phyloP scores from a whole-genome alignment of 768 basidiomycete genomes.

The Collybia sp. region DNA sequence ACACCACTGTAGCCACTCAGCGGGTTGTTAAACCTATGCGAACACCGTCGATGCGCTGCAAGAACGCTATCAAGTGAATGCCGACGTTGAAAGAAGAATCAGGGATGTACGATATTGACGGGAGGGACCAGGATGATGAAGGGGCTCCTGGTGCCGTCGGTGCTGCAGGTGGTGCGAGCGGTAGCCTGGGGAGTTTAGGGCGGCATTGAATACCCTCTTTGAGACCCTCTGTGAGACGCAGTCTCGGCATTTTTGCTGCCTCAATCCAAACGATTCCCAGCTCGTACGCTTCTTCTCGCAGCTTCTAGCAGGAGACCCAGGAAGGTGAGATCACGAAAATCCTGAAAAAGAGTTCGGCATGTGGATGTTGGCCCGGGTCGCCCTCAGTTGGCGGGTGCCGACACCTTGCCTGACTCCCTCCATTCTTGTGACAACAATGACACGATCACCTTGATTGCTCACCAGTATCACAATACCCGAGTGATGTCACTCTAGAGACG shows the following conservation, averaged over 20 bases:
- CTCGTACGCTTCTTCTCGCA: conserved; percentile 89
- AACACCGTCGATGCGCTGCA: conserved; percentile 83
- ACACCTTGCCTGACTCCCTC: conserved; percentile 58
- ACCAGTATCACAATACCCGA: too few relatives aligned
- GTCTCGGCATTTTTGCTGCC: conserved; percentile 87
- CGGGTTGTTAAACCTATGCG: conserved; percentile 94
- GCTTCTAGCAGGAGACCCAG: conserved; percentile 75
- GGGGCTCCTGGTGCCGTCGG: conserved; percentile 31
- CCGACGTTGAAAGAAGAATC: conserved; percentile 39
- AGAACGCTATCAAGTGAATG: conserved; percentile 64
- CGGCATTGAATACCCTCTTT: conserved; percentile 81
- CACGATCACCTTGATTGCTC: too few relatives aligned
- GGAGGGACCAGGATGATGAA: conserved; percentile 40
- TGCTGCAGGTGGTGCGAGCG: conserved; percentile 42
- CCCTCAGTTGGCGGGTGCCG: conserved; percentile 85
- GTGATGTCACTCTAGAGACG: too few relatives aligned
- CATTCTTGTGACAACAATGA: too few relatives aligned
- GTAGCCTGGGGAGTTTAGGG: conserved; percentile 73
- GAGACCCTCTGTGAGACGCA: conserved; percentile 87
- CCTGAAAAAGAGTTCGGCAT: conserved; percentile 73
- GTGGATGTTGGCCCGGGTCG: conserved; percentile 88
- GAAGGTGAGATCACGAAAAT: conserved; percentile 89
- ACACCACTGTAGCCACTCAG: conserved; percentile 92
- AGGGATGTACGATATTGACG: conserved; percentile 37
- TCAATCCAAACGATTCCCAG: conserved; percentile 95